Evolutionary conservation across 495 filamentous ascomycete species (phyloP).

Genomic region (Podospora bellae-mahoneyi): DNA sequence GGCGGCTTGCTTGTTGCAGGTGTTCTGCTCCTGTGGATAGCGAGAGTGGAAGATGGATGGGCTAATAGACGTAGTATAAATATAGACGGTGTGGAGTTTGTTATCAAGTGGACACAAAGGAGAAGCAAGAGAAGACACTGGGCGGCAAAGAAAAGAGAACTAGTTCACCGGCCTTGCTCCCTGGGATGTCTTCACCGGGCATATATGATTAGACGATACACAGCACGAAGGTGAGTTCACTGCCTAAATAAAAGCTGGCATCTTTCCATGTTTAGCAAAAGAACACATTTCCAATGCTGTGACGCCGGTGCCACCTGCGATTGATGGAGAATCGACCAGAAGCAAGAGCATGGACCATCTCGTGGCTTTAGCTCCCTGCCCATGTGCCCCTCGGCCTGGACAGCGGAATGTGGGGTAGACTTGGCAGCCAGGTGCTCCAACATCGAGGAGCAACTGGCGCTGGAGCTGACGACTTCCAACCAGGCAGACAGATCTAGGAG

Average conservation of each 20-base stretch:
- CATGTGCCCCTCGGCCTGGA: conserved; percentile 11
- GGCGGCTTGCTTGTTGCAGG: conserved; percentile 3
- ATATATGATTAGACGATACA: conserved; percentile 1
- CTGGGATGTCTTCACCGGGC: background rate
- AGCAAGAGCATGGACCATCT: conserved; percentile 18
- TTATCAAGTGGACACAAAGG: background rate
- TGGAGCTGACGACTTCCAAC: background rate
- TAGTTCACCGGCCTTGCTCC: conserved; percentile 15
- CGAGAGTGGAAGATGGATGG: background rate
- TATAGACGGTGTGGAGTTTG: conserved; percentile 2
- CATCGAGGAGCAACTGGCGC: background rate
- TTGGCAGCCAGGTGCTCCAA: background rate
- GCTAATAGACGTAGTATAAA: background rate
- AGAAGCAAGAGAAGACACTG: background rate
- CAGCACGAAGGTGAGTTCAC: background rate
- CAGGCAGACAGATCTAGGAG: background rate
- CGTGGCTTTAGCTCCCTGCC: conserved; percentile 27
- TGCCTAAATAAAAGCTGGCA: conserved; percentile 33
- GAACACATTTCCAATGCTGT: conserved; percentile 36
- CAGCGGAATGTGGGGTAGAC: background rate
- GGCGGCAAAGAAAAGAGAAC: background rate
- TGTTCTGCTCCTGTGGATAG: background rate
- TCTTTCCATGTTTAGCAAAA: conserved; percentile 39
- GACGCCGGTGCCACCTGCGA: conserved; percentile 24
- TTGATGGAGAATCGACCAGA: conserved; percentile 23